Percentiles rank a stretch among this genome's conserved stretches.
These are phyloP conservation scores for Epichloe aotearoae DNA, from an alignment of 2,329 filamentous ascomycete genomes.

Conservation along the genomic window DNA sequence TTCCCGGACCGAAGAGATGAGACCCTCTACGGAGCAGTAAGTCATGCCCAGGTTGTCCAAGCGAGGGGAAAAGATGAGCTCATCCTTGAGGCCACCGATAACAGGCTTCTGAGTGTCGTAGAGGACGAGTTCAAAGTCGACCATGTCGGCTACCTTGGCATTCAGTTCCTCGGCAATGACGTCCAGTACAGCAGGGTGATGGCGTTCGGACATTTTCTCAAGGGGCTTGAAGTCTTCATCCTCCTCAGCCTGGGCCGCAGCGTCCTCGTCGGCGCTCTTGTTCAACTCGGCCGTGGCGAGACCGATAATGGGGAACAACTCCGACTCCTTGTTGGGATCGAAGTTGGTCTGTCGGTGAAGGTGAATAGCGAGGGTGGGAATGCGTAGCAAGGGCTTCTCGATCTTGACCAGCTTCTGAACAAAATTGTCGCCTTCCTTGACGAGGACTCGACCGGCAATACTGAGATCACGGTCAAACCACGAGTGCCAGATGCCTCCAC, in stretches of 20 bases:
- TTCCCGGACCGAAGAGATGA: slow-evolving; percentile 64
- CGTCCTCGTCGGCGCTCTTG: slow-evolving; percentile 44
- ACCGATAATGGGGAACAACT: slow-evolving; percentile 86
- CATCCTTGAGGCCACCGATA: slow-evolving; percentile 79
- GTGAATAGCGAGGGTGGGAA: slow-evolving; percentile 90
- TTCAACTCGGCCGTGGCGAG: slow-evolving; percentile 82
- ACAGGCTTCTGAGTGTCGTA: slow-evolving; percentile 90
- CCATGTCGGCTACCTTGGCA: slow-evolving; percentile 54
- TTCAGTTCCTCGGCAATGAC: slow-evolving; percentile 71
- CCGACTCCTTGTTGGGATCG: slow-evolving; percentile 91
- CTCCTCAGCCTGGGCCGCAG: slow-evolving; percentile 23
- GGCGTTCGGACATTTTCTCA: slow-evolving; percentile 63
- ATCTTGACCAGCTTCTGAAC: slow-evolving; percentile 80
- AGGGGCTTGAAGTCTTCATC: slow-evolving; percentile 57
- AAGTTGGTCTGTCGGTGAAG: slow-evolving; percentile 78
- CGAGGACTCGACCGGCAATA: slow-evolving; percentile 78
- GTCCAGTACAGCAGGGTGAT: slow-evolving; percentile 78
- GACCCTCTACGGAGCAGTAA: slow-evolving; percentile 75
- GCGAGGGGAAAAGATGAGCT: slow-evolving; percentile 91
- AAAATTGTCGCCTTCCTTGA: slow-evolving; percentile 58
- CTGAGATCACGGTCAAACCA: slow-evolving; percentile 96
- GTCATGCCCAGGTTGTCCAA: slow-evolving; percentile 96
- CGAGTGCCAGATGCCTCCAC: slow-evolving; percentile 92
- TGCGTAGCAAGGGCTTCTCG: slow-evolving; percentile 76
- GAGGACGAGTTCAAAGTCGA: slow-evolving; percentile 93